Evolutionary conservation across 2,329 filamentous ascomycete species (phyloP), one percentile per base, ranked within the genome.

Genomic region (Penicillium sp.): DNA sequence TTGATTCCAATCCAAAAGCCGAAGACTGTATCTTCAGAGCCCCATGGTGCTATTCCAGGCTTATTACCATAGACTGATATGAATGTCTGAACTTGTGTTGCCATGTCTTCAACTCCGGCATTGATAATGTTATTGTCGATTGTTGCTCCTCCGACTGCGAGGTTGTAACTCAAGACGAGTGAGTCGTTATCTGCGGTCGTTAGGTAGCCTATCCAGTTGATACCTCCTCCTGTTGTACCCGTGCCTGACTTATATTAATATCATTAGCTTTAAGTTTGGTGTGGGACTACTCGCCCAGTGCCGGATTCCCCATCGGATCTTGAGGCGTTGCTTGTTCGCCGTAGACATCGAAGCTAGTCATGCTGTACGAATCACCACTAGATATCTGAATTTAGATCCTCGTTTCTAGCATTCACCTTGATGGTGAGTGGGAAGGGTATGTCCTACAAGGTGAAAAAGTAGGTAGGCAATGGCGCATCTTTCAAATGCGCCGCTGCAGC

Each of bases 251-350:
- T 3, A 14, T 10, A 33, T 53, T 31, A 44, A 31, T 19, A 25
- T 19, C 8, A 25, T 16, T 3, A n/a, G 8, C 6, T 23, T 1
- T 5, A 23, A 8, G 11, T 16, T n/a, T 25, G 4, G n/a, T 33
- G 0, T 16, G n/a, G 21, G 10, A 43, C 31, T 23, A 50, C 61
- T 42, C 29, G 70, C 71, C 70, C 14, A 74, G 50, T 10, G 75
- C 48, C 0, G 86, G 86, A 64, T 89, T 89, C 0, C 87, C 86
- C 60, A 88, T 75, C 0, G 85, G 84, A 64, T 86, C 85, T 6
- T 72, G 70, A 4, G 76, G 61, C 8, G 77, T 81, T 1, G 87
- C 85, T 37, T 85, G 79, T 0, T 77, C 71, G 23, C 78, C 75
- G 11, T 73, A 78, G 43, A 81, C 73, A 57, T 86, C 73, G 71